phyloP scores from a whole-genome alignment of 441 rosid species.

The Pelargonium fulgidum region DNA sequence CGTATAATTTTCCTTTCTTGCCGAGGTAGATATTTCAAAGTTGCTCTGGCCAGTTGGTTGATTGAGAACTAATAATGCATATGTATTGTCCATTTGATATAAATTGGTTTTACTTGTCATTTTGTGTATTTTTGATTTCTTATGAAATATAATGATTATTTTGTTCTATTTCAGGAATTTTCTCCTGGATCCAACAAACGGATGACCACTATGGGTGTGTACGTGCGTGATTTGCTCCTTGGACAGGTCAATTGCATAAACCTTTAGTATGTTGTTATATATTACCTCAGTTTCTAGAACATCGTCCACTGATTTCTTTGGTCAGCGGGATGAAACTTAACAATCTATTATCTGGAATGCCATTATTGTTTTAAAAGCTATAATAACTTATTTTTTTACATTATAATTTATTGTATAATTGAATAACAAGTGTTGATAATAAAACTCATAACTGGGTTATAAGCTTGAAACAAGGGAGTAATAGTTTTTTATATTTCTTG shows the following conservation, averaged over 20 bases:
- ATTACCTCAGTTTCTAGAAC: not conserved
- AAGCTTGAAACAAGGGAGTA: too few relatives aligned
- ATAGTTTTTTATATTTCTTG: too few relatives aligned
- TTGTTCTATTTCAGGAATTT: slow-evolving; percentile 60
- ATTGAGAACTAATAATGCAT: not conserved
- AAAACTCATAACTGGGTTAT: too few relatives aligned
- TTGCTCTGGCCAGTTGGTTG: not conserved
- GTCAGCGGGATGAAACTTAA: too few relatives aligned
- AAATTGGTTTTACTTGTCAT: not conserved
- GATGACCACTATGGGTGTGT: slow-evolving; percentile 81
- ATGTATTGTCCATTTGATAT: not conserved
- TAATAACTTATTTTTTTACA: too few relatives aligned
- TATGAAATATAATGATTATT: not conserved
- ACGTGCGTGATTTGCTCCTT: slow-evolving; percentile 88
- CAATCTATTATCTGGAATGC: too few relatives aligned
- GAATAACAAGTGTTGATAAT: too few relatives aligned
- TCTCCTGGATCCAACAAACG: slow-evolving; percentile 80
- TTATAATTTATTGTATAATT: too few relatives aligned
- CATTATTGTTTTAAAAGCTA: too few relatives aligned
- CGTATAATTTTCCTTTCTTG: not conserved
- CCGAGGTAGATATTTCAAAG: not conserved
- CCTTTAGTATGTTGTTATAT: slow-evolving; percentile 3
- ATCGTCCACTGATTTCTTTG: too few relatives aligned
- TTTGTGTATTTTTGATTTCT: slow-evolving; percentile 2
- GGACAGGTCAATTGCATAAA: slow-evolving; percentile 66